These are phyloP conservation scores for Gracilariopsis chorda DNA, from an alignment of 23 red algal genomes.

Conservation along the genomic window DNA sequence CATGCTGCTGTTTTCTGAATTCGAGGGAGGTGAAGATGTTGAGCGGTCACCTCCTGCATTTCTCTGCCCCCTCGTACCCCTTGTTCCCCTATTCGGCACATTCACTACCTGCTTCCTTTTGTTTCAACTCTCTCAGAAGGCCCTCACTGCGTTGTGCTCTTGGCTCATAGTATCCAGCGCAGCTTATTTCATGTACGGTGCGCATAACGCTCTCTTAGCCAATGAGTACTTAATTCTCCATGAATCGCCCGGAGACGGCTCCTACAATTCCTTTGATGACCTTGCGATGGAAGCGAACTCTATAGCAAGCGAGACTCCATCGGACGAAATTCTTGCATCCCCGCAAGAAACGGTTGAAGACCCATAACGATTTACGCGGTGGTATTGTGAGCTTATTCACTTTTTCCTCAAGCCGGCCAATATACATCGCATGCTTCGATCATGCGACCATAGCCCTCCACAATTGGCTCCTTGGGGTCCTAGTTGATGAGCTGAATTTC, in stretches of 20 bases:
- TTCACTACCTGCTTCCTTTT: conserved; percentile 56
- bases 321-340: too few species aligned
- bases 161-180: conserved; percentile 40
- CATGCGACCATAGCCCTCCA: too few species aligned
- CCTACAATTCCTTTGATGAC: conserved; percentile 57
- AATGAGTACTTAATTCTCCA: conserved; percentile 7
- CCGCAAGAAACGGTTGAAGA: too few species aligned
- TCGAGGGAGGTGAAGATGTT: conserved; percentile 36
- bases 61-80: conserved; percentile 51
- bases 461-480: too few species aligned
- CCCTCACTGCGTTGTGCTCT: conserved; percentile 26
- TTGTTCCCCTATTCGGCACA: conserved; percentile 20
- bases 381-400: too few species aligned
- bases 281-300: conserved; percentile 57
- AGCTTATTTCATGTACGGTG: conserved; percentile 48
- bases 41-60: conserved; percentile 39
- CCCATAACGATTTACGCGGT: too few species aligned
- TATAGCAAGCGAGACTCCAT: conserved; percentile 10
- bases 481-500: too few species aligned
- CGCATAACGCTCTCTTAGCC: conserved; percentile 23
- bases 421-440: too few species aligned
- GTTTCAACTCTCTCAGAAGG: conserved; percentile 39
- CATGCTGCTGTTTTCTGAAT: background rate
- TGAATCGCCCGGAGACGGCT: conserved; percentile 4
- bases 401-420: too few species aligned